These are phyloP conservation scores for Sugiyamaella sp. DNA, from an alignment of 1,139 yeast species.

Conservation along the genomic window DNA sequence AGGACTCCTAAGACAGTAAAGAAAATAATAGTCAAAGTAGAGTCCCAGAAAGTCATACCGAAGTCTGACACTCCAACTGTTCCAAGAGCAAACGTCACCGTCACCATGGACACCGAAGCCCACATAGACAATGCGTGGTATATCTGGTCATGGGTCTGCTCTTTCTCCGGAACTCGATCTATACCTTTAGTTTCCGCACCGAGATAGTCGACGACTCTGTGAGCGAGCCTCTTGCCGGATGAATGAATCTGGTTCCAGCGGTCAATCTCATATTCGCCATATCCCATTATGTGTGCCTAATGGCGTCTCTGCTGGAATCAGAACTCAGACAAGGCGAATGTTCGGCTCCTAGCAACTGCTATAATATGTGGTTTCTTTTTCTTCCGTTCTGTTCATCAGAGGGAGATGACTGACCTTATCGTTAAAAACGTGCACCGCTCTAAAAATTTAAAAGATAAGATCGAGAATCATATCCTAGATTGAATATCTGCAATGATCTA, in stretches of 20 bases:
- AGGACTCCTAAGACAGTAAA: constrained; percentile 71
- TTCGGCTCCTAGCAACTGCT: background rate
- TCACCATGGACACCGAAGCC: constrained; percentile 87
- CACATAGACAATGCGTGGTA: constrained; percentile 84
- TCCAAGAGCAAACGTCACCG: constrained; percentile 83
- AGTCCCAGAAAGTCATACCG: constrained; percentile 65
- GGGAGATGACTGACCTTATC: background rate
- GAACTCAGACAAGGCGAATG: too few species aligned
- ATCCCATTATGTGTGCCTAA: background rate
- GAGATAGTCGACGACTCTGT: constrained; percentile 15
- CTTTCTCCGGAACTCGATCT: constrained; percentile 67
- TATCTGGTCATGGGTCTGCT: constrained; percentile 62
- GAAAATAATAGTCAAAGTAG: constrained; percentile 65
- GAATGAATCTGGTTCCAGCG: background rate
- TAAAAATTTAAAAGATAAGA: constrained; percentile 9
- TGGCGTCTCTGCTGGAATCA: too few species aligned
- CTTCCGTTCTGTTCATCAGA: background rate
- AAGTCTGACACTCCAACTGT: constrained; percentile 64
- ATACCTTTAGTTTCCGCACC: constrained; percentile 65
- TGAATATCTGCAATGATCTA: too few species aligned
- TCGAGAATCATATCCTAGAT: background rate
- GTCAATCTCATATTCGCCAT: background rate
- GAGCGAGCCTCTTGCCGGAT: background rate
- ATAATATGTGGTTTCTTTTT: background rate
- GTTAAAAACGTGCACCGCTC: background rate